Evolutionary conservation across 352 stramenopile genomes (phyloP).

Genomic region (Discostella stelligera): DNA sequence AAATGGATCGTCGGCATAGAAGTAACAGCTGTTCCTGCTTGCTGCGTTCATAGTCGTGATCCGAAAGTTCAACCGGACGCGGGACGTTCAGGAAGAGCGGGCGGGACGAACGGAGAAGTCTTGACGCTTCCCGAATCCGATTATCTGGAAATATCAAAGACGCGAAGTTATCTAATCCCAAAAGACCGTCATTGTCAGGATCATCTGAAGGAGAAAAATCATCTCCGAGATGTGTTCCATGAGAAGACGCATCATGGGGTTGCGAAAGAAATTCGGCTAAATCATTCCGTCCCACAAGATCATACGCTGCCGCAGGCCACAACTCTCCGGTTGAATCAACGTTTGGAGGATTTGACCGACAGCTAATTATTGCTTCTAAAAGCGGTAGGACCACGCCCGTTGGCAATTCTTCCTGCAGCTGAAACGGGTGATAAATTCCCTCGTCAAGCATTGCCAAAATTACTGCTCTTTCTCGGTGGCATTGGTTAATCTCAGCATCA

Average conservation of each 20-base stretch:
- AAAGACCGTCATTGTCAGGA: constrained; percentile 75
- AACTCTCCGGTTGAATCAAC: constrained; percentile 17
- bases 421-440: constrained; percentile 42
- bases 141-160: constrained; percentile 82
- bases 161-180: constrained; percentile 62
- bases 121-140: constrained; percentile 80
- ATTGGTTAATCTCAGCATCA: constrained; percentile 9
- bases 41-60: constrained; percentile 86
- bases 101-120: constrained; percentile 80
- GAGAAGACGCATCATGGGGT: constrained; percentile 1
- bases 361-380: constrained; percentile 54
- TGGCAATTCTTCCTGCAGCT: constrained; percentile 53
- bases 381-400: constrained; percentile 47
- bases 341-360: constrained; percentile 48
- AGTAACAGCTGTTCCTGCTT: constrained; percentile 94
- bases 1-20: constrained; percentile 91
- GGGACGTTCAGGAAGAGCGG: constrained; percentile 80
- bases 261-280: constrained; percentile 39
- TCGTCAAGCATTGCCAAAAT: constrained; percentile 57
- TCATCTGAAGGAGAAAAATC: constrained; percentile 26
- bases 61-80: constrained; percentile 82
- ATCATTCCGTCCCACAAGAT: constrained; percentile 61
- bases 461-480: constrained; percentile 24
- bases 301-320: constrained; percentile 48
- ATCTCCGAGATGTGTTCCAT: neutral